Evolutionary conservation across 2,329 filamentous ascomycete genomes (phyloP).

Genomic region (Talaromyces piceae): DNA sequence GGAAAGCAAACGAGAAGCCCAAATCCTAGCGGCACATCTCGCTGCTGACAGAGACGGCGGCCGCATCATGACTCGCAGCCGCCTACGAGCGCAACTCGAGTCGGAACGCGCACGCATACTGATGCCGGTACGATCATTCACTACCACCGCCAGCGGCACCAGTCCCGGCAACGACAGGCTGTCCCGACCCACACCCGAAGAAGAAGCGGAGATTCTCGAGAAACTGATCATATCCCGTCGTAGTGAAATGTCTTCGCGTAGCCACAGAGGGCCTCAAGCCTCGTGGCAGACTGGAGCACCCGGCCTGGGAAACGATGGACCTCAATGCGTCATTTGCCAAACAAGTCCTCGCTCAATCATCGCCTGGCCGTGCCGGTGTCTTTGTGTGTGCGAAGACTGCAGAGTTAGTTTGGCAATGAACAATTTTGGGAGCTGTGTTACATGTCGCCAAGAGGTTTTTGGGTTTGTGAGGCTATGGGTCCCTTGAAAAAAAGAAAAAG

Average conservation of each 20-base stretch:
- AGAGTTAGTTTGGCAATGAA: slow-evolving; percentile 90
- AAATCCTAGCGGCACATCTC: slow-evolving; percentile 72
- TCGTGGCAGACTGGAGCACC: slow-evolving; percentile 64
- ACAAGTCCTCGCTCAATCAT: slow-evolving; percentile 77
- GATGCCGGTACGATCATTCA: slow-evolving; percentile 36
- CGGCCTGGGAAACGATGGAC: slow-evolving; percentile 65
- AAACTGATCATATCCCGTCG: slow-evolving; percentile 51
- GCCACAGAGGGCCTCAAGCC: background rate
- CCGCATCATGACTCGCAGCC: slow-evolving; percentile 71
- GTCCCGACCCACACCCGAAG: slow-evolving; percentile 37
- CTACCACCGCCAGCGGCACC: slow-evolving; percentile 18
- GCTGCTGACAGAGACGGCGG: slow-evolving; percentile 46
- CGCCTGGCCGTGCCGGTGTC: slow-evolving; percentile 91
- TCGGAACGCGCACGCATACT: slow-evolving; percentile 64
- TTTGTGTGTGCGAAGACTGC: slow-evolving; percentile 92
- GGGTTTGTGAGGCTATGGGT: slow-evolving; percentile 91
- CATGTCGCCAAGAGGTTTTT: slow-evolving; percentile 77
- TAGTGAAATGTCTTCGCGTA: slow-evolving; percentile 24
- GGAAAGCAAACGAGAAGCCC: slow-evolving; percentile 74
- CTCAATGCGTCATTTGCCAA: slow-evolving; percentile 91
- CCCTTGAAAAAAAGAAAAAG: slow-evolving; percentile 49
- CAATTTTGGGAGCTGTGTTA: slow-evolving; percentile 94
- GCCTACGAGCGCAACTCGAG: slow-evolving; percentile 53
- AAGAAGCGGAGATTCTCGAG: slow-evolving; percentile 54
- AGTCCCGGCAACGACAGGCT: slow-evolving; percentile 15